These are phyloP conservation scores for Suillus discolor DNA, from an alignment of 768 basidiomycete genomes.

Conservation along the genomic window DNA sequence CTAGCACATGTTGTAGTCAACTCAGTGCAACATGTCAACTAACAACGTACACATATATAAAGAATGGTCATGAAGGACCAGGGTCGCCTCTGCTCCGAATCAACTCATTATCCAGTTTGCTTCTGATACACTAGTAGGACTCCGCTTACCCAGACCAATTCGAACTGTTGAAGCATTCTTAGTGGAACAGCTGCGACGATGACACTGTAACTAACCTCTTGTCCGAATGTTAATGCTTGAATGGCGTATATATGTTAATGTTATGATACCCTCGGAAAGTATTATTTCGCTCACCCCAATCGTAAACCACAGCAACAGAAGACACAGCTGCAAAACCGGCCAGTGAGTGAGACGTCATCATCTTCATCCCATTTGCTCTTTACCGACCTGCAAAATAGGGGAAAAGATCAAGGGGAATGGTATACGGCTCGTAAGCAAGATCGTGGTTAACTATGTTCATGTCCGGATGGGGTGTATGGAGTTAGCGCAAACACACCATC, in stretches of 20 bases:
- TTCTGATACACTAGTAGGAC: background rate
- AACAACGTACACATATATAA: background rate
- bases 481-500: background rate
- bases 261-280: background rate
- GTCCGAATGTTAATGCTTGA: background rate
- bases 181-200: background rate
- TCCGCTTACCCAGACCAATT: background rate
- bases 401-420: fast-evolving
- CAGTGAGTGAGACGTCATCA: background rate
- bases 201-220: background rate
- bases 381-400: background rate
- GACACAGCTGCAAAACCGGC: background rate
- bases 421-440: background rate
- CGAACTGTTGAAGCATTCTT: background rate
- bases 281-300: background rate
- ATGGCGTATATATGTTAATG: background rate
- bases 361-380: background rate
- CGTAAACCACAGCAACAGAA: background rate
- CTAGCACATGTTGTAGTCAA: background rate
- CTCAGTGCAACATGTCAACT: background rate
- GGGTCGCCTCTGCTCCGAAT: background rate
- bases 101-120: background rate
- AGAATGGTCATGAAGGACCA: background rate
- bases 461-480: background rate
- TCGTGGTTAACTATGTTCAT: background rate